Evolutionary conservation across 768 basidiomycete genomes (phyloP).

Genomic region (Amanita polypyramis): DNA sequence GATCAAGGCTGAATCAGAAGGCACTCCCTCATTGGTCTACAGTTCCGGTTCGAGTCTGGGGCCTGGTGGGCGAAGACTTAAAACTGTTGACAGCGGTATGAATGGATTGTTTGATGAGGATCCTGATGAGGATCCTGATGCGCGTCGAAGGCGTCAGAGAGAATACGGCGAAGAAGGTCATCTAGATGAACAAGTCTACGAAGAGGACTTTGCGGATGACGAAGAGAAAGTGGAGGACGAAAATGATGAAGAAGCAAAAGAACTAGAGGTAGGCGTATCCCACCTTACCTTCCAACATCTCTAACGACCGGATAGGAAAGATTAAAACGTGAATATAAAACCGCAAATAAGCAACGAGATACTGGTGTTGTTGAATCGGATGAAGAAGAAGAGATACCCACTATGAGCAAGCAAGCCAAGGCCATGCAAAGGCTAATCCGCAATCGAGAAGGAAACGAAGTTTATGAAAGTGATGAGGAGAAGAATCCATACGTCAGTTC

Average conservation of each 20-base stretch:
- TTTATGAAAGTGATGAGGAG: slow-evolving; percentile 77
- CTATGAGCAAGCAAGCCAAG: slow-evolving; percentile 59
- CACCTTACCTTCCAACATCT: neutral
- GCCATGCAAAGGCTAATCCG: slow-evolving; percentile 81
- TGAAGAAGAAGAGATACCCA: slow-evolving; percentile 52
- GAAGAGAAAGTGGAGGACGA: slow-evolving; percentile 71
- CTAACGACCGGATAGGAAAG: slow-evolving; percentile 47
- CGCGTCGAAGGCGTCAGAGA: slow-evolving; percentile 35
- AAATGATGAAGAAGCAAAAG: slow-evolving; percentile 79
- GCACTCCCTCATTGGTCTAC: slow-evolving; percentile 38
- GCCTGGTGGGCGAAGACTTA: slow-evolving; percentile 57
- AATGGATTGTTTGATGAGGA: slow-evolving; percentile 58
- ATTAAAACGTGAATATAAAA: slow-evolving; percentile 71
- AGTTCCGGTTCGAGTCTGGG: slow-evolving; percentile 46
- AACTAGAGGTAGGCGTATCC: slow-evolving; percentile 49
- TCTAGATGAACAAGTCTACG: slow-evolving; percentile 72
- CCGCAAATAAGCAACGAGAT: slow-evolving; percentile 66
- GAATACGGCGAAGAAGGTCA: slow-evolving; percentile 72
- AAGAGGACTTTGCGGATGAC: slow-evolving; percentile 81
- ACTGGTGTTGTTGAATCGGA: slow-evolving; percentile 66
- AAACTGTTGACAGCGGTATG: slow-evolving; percentile 58
- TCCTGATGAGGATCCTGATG: slow-evolving; percentile 51
- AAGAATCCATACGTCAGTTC: slow-evolving; percentile 77
- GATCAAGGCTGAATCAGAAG: slow-evolving; percentile 57
- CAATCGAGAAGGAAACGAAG: slow-evolving; percentile 72